Evolutionary conservation across 208 protist species (phyloP).

Genomic region (Leishmania martiniquensis): DNA sequence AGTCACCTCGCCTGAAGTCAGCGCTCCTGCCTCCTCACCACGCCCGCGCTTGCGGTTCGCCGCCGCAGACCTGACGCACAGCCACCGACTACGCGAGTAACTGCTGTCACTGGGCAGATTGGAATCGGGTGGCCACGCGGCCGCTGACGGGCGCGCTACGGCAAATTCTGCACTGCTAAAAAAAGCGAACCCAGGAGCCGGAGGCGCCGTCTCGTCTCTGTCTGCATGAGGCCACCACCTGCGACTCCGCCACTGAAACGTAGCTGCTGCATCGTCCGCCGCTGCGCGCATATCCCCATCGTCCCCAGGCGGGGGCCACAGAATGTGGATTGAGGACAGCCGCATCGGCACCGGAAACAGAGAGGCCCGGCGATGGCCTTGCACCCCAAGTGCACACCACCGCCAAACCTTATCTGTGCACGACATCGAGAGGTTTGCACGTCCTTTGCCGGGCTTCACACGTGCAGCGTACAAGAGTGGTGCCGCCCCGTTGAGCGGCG

Average conservation of each 20-base stretch:
- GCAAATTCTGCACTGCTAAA: slow-evolving; percentile 4
- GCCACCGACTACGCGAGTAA: slow-evolving; percentile 40
- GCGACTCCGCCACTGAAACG: slow-evolving; percentile 22
- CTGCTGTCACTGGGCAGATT: slow-evolving; percentile 17
- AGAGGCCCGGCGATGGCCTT: slow-evolving; percentile 46
- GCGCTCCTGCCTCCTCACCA: background rate
- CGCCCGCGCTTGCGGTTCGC: slow-evolving; percentile 6
- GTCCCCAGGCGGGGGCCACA: background rate
- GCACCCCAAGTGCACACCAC: slow-evolving; percentile 75
- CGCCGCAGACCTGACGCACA: background rate
- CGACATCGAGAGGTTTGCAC: slow-evolving; percentile 83
- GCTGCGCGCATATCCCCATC: too few relatives aligned
- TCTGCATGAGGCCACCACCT: background rate
- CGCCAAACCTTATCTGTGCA: slow-evolving; percentile 91
- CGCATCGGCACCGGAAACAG: slow-evolving; percentile 53
- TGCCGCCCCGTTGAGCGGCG: slow-evolving; percentile 37
- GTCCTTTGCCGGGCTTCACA: slow-evolving; percentile 89
- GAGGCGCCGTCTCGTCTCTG: background rate
- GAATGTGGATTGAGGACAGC: slow-evolving; percentile 43
- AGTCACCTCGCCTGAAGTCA: background rate
- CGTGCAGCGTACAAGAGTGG: slow-evolving; percentile 28
- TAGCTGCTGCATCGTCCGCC: background rate
- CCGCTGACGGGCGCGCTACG: background rate
- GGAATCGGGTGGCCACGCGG: background rate
- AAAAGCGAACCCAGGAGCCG: background rate